Evolutionary conservation across 2,329 filamentous ascomycete species (phyloP).

Genomic region (Triangularia setosa): DNA sequence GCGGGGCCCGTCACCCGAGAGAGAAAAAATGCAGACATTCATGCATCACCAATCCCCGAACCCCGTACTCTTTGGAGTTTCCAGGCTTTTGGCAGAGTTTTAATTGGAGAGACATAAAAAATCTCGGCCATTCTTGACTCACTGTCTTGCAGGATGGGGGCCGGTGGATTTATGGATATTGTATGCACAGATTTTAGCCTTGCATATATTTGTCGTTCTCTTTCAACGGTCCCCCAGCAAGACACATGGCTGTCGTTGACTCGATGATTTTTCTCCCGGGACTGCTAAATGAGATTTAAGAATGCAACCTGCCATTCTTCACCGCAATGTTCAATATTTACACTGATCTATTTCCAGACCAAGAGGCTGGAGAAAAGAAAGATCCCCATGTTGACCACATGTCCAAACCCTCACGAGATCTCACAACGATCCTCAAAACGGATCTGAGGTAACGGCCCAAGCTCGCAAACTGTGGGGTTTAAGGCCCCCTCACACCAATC

Average conservation of each 20-base stretch:
- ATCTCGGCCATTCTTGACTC: not conserved
- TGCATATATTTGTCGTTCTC: not conserved
- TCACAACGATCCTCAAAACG: not conserved
- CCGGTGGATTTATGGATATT: not conserved
- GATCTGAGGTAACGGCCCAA: not conserved
- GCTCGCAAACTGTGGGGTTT: not conserved
- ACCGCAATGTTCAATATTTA: not conserved
- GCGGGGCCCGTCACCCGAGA: not conserved
- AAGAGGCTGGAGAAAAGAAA: not conserved
- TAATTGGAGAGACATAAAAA: not conserved
- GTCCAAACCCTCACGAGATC: not conserved
- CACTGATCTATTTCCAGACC: not conserved
- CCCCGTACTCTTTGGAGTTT: not conserved
- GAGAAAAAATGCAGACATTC: not conserved
- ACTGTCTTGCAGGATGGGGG: not conserved
- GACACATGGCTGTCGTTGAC: not conserved
- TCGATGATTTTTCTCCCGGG: not conserved
- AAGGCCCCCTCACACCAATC: not conserved
- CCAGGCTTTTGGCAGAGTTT: not conserved
- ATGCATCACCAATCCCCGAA: not conserved
- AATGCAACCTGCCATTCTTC: not conserved
- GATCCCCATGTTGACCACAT: not conserved
- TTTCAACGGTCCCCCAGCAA: not conserved
- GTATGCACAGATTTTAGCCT: not conserved
- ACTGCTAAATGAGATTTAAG: not conserved